Evolutionary conservation across 345 rosid genomes (phyloP).

Genomic region (Lepidium aucheri): DNA sequence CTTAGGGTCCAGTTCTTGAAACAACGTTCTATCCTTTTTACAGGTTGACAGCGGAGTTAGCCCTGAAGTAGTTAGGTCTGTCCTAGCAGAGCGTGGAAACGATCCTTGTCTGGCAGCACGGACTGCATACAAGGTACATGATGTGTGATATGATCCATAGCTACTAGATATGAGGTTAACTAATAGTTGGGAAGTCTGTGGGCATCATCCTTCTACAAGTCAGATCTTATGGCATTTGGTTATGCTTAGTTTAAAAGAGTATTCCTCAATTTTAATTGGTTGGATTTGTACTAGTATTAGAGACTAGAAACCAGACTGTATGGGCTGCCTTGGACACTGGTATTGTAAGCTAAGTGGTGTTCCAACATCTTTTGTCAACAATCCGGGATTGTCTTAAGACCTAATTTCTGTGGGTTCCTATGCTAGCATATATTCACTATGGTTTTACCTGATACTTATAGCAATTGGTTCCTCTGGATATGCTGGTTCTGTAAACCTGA

Average conservation of each 20-base stretch:
- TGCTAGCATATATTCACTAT: neutral
- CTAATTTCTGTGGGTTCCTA: neutral
- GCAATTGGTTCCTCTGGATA: neutral
- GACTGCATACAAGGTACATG: slow-evolving; percentile 65
- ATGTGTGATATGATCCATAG: neutral
- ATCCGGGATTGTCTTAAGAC: neutral
- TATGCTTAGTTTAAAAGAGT: neutral
- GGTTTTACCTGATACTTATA: neutral
- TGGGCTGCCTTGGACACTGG: neutral
- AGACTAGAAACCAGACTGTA: neutral
- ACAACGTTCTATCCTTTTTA: slow-evolving; percentile 1
- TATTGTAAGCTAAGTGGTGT: neutral
- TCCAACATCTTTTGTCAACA: neutral
- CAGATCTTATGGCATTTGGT: neutral
- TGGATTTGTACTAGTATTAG: neutral
- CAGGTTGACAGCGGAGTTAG: slow-evolving; percentile 82
- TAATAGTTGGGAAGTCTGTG: neutral
- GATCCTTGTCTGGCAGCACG: slow-evolving; percentile 80
- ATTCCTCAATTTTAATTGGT: neutral
- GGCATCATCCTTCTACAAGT: neutral
- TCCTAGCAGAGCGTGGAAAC: slow-evolving; percentile 72
- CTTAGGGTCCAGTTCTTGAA: neutral
- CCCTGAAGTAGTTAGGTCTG: slow-evolving; percentile 84
- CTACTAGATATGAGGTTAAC: neutral
- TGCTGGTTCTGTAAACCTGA: neutral